These are phyloP conservation scores for Aquilaria agallochum DNA, from an alignment of 441 rosid species.

Conservation along the genomic window DNA sequence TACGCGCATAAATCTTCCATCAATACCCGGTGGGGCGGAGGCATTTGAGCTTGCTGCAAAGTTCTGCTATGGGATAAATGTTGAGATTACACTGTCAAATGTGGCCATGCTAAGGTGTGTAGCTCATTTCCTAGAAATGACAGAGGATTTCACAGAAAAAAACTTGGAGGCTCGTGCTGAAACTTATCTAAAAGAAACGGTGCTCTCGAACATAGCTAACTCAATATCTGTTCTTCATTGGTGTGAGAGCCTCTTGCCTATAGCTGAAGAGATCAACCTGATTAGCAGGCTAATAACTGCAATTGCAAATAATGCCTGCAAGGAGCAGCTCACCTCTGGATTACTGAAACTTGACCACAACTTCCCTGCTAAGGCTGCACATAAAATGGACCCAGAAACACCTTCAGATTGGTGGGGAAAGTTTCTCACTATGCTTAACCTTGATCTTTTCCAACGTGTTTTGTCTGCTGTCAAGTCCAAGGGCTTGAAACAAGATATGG, in stretches of 20 bases:
- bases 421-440: slow-evolving; percentile 60
- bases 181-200: slow-evolving; percentile 51
- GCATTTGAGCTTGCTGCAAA: slow-evolving; percentile 94
- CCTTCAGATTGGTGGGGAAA: slow-evolving; percentile 97
- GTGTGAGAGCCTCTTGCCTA: slow-evolving; percentile 67
- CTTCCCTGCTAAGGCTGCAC: slow-evolving; percentile 35
- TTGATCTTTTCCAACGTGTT: slow-evolving; percentile 84
- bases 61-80: slow-evolving; percentile 79
- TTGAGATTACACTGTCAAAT: slow-evolving; percentile 61
- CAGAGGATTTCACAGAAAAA: slow-evolving; percentile 76
- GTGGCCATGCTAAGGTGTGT: slow-evolving; percentile 66
- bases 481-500: slow-evolving; percentile 92
- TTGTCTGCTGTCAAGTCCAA: slow-evolving; percentile 75
- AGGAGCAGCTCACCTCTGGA: slow-evolving; percentile 94
- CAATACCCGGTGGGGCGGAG: slow-evolving; percentile 79
- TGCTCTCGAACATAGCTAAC: slow-evolving; percentile 62
- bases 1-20: slow-evolving; percentile 48
- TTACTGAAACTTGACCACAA: slow-evolving; percentile 77
- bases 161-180: slow-evolving; percentile 66
- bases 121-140: slow-evolving; percentile 88
- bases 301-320: slow-evolving; percentile 86
- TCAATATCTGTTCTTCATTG: slow-evolving; percentile 67
- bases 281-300: slow-evolving; percentile 61
- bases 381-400: slow-evolving; percentile 62
- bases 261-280: slow-evolving; percentile 72